Base-by-base conservation (phyloP, 441 rosid species). In the Bruguiera hainesii region DNA sequence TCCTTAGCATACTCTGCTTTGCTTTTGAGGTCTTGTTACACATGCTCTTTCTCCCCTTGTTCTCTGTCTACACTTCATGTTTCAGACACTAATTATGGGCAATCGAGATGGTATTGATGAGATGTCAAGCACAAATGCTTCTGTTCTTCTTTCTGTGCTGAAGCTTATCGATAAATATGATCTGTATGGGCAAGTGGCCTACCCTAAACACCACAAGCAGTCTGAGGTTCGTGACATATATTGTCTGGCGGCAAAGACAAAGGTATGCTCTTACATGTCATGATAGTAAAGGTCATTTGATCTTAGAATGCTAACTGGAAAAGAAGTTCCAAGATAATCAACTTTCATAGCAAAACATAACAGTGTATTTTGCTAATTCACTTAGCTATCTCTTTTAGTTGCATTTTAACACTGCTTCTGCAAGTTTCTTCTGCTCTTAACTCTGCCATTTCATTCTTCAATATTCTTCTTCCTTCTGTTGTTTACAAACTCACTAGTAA, bases 201-300 rank as follows among this genome's bases (percentile, higher is more conserved):
- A 88, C 74, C 99, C 99, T 64, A 95, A 95, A 73, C 99, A 95
- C 79, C 98, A 91, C 84, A 90, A 87, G 80, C 99, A 95, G 78
- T 80, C 85, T 72, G 99, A 91, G 55, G 99, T 94, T 65, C 97
- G 94, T 28, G 90, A 89, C 42, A 94, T 94, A 65, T 94, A 94
- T 79, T 89, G 89, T 60, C 82, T 95, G 31, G 98, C 95, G 18
- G 97, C 99, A 71, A 95, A 86, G 76, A 91, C 98, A 46, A 91
- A 91, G 94, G 99, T 90, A 83, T 55, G 68, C 51, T 19, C 20
- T 23, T 28, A 19, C 13, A 4, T n/a, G 19, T 60, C 20, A 25
- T 16, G 2, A 48, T 42, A 52, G 39, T 52, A 23, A 19, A 49
- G 37, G 30, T 52, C 68, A 29, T 64, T 58, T 64, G 57, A 64